phyloP scores from a whole-genome alignment of 2,329 filamentous ascomycete genomes.

The Ophiostoma quercus region DNA sequence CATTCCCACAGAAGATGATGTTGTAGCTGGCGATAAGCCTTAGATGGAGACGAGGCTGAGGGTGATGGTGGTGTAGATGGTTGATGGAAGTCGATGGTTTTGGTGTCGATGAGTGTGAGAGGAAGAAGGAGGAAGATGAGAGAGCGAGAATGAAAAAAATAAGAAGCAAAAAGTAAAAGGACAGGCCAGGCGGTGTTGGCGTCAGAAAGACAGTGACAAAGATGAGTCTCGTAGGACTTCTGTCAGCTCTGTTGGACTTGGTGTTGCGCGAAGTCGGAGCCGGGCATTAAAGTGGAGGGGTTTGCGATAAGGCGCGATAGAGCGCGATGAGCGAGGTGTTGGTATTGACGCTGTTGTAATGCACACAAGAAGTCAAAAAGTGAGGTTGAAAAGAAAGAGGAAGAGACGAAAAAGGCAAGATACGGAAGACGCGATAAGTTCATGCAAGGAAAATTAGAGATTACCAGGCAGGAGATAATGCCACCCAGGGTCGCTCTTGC shows the following conservation, averaged over 20 bases:
- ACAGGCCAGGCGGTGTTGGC: too few species aligned
- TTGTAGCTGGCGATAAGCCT: conserved; percentile 6
- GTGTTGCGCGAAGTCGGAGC: conserved; percentile 14
- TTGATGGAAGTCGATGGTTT: not conserved
- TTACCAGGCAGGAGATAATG: not conserved
- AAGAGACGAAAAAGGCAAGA: not conserved
- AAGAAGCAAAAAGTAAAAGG: not conserved
- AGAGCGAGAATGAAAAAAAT: not conserved
- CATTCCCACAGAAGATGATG: conserved; percentile 39
- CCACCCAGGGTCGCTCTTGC: conserved; percentile 1
- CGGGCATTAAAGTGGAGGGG: conserved; percentile 7
- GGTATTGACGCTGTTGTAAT: not conserved
- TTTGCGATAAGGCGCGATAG: conserved; percentile 7
- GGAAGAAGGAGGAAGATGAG: not conserved
- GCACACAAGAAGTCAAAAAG: not conserved
- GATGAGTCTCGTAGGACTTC: conserved; percentile 9
- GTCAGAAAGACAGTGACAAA: not conserved
- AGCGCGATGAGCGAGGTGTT: not conserved
- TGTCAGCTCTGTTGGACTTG: not conserved
- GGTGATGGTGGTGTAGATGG: not conserved
- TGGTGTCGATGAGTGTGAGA: not conserved
- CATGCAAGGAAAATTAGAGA: not conserved
- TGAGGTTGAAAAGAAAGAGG: not conserved
- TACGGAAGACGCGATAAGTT: not conserved
- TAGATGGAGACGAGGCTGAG: conserved; percentile 9